phyloP scores from a whole-genome alignment of 345 rosid genomes.

The Cardamine chenopodiifolia region DNA sequence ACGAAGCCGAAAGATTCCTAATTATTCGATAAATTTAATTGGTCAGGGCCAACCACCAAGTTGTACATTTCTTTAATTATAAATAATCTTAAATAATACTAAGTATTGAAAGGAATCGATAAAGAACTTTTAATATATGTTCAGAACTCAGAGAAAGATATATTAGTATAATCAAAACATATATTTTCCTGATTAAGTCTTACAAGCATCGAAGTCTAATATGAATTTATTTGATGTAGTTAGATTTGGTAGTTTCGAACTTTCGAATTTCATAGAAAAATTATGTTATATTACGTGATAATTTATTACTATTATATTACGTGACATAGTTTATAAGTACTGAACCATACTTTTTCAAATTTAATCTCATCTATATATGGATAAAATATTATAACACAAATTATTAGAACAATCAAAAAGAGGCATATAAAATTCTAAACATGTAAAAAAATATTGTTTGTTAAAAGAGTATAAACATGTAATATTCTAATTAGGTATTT shows the following conservation, averaged over 20 bases:
- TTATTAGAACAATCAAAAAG: conserved; percentile 7
- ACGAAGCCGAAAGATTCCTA: conserved; percentile 12
- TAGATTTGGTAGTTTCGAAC: conserved; percentile 1
- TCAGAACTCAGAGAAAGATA: not conserved
- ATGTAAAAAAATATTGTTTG: no score
- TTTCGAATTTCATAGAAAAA: not conserved
- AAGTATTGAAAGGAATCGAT: not conserved
- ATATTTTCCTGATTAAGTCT: not conserved
- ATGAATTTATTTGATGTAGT: not conserved
- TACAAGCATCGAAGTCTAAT: conserved; percentile 6
- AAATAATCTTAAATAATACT: not conserved
- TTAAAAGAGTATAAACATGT: no score
- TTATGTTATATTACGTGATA: not conserved
- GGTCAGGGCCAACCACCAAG: conserved; percentile 3
- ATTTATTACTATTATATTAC: no score
- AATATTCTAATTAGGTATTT: conserved; percentile 26
- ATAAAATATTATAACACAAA: not conserved
- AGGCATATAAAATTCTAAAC: not conserved
- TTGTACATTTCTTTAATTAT: not conserved
- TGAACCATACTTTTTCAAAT: no score
- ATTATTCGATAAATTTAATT: not conserved
- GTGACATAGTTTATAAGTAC: no score
- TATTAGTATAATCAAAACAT: not conserved
- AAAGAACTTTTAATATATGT: conserved; percentile 10
- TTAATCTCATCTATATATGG: not conserved